Conservation (phyloP, 495 filamentous ascomycete species). For the Neurospora tetraspora region DNA sequence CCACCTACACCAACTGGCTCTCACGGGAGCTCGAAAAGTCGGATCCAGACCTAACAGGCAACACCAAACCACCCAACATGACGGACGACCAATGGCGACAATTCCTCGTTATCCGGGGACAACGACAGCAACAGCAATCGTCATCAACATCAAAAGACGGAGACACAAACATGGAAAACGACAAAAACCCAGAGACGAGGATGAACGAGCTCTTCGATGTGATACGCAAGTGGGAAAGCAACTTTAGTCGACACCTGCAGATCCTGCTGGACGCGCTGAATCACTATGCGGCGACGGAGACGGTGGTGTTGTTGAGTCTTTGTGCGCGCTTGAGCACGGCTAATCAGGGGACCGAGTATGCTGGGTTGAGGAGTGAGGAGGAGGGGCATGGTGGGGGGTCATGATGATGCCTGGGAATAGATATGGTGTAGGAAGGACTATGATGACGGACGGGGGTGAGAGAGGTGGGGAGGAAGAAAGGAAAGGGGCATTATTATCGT, state of each 20-base stretch:
- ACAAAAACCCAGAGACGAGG: not conserved
- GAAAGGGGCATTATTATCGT: not conserved
- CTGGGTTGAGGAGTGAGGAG: slow-evolving; percentile 37
- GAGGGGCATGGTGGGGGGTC: slow-evolving; percentile 23
- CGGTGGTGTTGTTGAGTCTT: slow-evolving; percentile 81
- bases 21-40: slow-evolving; percentile 66
- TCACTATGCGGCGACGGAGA: slow-evolving; percentile 95
- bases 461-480: not conserved
- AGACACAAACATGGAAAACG: not conserved
- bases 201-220: slow-evolving; percentile 74
- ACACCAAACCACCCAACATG: slow-evolving; percentile 41
- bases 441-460: not conserved
- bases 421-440: not conserved
- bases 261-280: slow-evolving; percentile 89
- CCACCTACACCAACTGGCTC: slow-evolving; percentile 71
- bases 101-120: slow-evolving; percentile 28
- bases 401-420: not conserved
- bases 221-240: slow-evolving; percentile 78
- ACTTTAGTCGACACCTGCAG: slow-evolving; percentile 83
- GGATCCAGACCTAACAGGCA: slow-evolving; percentile 59
- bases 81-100: slow-evolving; percentile 42
- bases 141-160: not conserved
- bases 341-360: slow-evolving; percentile 53
- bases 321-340: slow-evolving; percentile 69
- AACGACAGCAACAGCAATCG: not conserved